phyloP scores from a whole-genome alignment of 2,329 filamentous ascomycete species.

The Diaporthe sp. region DNA sequence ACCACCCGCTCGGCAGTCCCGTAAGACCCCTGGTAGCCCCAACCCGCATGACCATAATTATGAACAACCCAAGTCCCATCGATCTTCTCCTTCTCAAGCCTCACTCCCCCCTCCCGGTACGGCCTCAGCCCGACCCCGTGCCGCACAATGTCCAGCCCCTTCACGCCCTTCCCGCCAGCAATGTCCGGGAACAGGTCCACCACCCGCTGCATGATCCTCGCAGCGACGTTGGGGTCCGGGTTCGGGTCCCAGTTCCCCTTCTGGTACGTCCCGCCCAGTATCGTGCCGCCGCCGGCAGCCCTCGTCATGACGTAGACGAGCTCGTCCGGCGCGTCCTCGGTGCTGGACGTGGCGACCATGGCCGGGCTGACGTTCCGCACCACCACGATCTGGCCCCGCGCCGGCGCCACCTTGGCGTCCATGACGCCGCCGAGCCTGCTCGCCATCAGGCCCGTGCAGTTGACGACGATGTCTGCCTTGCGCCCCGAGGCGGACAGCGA shows the following conservation, averaged over 20 bases:
- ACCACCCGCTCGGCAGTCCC: conserved; percentile 78
- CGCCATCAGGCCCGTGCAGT: conserved; percentile 85
- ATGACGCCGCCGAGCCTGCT: conserved; percentile 83
- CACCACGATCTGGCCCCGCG: conserved; percentile 85
- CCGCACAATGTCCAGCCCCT: conserved; percentile 80
- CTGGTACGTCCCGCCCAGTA: conserved; percentile 89
- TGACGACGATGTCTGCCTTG: conserved; percentile 78
- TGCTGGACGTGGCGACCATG: conserved; percentile 79
- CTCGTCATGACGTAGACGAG: conserved; percentile 86
- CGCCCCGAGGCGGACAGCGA: conserved; percentile 66
- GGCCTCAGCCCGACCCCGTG: conserved; percentile 88
- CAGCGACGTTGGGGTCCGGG: conserved; percentile 83
- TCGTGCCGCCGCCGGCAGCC: conserved; percentile 82
- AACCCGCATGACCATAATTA: conserved; percentile 84
- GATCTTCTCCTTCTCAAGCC: conserved; percentile 80
- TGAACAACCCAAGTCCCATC: conserved; percentile 78
- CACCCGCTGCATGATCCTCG: conserved; percentile 86
- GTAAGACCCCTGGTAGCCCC: conserved; percentile 79
- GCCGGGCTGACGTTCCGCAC: conserved; percentile 82
- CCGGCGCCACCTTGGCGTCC: conserved; percentile 80
- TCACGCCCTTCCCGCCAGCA: conserved; percentile 74
- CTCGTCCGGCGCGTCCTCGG: conserved; percentile 80
- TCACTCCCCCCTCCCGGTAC: conserved; percentile 77
- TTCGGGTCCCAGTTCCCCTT: conserved; percentile 83
- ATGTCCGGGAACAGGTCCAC: conserved; percentile 75